These are phyloP conservation scores for Rhododendron mucronatum DNA, from an alignment of 148 eudicot genomes.

Conservation along the genomic window DNA sequence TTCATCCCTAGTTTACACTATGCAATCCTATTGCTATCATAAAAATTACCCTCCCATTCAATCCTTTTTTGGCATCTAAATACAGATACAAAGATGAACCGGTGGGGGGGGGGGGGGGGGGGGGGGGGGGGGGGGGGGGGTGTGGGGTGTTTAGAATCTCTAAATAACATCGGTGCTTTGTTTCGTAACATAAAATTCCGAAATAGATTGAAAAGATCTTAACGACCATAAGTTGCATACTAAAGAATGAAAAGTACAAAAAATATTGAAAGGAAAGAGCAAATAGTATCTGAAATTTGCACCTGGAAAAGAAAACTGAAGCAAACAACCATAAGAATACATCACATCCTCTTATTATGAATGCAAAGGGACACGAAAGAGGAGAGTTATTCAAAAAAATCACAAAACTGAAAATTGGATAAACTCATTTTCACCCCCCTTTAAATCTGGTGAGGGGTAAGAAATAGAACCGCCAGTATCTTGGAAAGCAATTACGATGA, in stretches of 20 bases:
- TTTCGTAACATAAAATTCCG: no score
- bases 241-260: neutral
- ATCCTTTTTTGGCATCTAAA: no score
- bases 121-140: no score
- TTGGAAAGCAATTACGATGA: constrained; percentile 18
- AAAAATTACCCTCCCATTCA: no score
- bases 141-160: no score
- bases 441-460: neutral
- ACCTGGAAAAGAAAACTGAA: neutral
- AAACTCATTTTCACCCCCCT: neutral
- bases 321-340: neutral
- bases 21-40: no score
- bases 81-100: no score
- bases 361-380: neutral
- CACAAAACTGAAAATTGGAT: neutral
- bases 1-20: no score
- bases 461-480: neutral
- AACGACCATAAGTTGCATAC: neutral
- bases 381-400: neutral
- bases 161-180: no score
- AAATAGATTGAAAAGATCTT: neutral
- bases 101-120: no score
- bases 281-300: neutral
- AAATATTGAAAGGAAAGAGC: neutral
- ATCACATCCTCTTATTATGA: neutral